Base-by-base conservation (phyloP, 2,329 filamentous ascomycete species). In the Didymella pomorum region DNA sequence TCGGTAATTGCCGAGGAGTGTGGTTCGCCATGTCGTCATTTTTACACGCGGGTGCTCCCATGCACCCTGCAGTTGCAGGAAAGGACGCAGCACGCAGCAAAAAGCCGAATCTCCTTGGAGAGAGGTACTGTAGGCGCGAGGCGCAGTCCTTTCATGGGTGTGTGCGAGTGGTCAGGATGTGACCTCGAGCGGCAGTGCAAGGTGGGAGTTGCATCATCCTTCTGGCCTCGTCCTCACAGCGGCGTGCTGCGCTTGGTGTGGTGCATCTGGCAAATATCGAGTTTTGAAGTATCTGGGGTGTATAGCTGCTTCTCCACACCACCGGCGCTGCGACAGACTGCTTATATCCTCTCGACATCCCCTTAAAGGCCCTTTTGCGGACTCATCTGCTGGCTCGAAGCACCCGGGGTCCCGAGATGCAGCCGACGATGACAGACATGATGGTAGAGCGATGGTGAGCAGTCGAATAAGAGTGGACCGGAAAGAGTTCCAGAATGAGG, bases 361-460 rank as follows among this genome's bases (percentile, higher is more conserved):
- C 47, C 23, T 35, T 65, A 71, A 75, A 74, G 74, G 72, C 68
- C 72, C 72, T 72, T 75, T 67, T 74, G 58, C 71, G 69, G 71
- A 64, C 65, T 63, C 65, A 59, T 58, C 63, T 51, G 51, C 55
- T 56, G 62, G 44, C 58, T 61, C 57, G 49, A 52, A 56, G 55
- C 43, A 47, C 52, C 52, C 61, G 58, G 52, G 50, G 51, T 61
- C 65, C 68, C 71, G 70, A 71, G 62, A 65, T 69, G 61, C 60
- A 60, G 67, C 69, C 68, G 68, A 63, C 48, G 26, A 61, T 54
- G 54, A 62, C 54, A 55, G 60, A 60, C 47, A 52, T 52, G 20
- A 52, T 43, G 51, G 57, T 33, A 62, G 64, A 51, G 62, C 59
- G 37, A 59, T 61, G 48, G 52, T 51, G 45, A 53, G 21, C 52